Percentiles rank a stretch among this genome's conserved stretches.
These are phyloP conservation scores for Davidsoniella australis DNA, from an alignment of 2,329 filamentous ascomycete genomes.

Conservation along the genomic window DNA sequence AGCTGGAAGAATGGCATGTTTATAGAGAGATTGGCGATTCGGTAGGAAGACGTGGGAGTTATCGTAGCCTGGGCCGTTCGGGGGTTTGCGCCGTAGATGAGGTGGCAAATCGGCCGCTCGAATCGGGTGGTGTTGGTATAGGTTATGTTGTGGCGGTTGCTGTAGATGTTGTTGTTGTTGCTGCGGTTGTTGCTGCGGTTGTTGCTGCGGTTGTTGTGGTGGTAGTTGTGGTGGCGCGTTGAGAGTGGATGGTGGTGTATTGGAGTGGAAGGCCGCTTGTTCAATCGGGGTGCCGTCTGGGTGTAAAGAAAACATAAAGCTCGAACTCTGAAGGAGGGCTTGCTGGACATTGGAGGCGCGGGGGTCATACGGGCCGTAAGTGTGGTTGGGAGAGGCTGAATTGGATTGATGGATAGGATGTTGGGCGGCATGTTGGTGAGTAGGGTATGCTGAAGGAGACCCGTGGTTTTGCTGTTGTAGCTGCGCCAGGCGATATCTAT, in stretches of 20 bases:
- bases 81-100: conserved; percentile 78
- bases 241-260: background rate
- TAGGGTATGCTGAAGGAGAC: background rate
- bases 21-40: conserved; percentile 57
- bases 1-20: conserved; percentile 64
- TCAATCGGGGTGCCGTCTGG: no score
- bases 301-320: no score
- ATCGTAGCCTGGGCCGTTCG: conserved; percentile 80
- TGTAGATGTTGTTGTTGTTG: no score
- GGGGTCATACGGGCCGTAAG: background rate
- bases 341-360: background rate
- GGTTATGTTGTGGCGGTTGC: no score
- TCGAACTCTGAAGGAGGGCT: no score
- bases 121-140: background rate
- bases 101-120: conserved; percentile 21
- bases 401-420: background rate
- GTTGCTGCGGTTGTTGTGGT: no score
- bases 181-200: no score
- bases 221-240: no score
- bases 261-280: background rate
- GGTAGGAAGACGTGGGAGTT: conserved; percentile 58
- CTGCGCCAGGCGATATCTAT: conserved; percentile 9
- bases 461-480: conserved; percentile 4
- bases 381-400: background rate
- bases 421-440: background rate